Evolutionary conservation across 2,329 filamentous ascomycete genomes (phyloP).

Genomic region (Xylaria polymorpha): DNA sequence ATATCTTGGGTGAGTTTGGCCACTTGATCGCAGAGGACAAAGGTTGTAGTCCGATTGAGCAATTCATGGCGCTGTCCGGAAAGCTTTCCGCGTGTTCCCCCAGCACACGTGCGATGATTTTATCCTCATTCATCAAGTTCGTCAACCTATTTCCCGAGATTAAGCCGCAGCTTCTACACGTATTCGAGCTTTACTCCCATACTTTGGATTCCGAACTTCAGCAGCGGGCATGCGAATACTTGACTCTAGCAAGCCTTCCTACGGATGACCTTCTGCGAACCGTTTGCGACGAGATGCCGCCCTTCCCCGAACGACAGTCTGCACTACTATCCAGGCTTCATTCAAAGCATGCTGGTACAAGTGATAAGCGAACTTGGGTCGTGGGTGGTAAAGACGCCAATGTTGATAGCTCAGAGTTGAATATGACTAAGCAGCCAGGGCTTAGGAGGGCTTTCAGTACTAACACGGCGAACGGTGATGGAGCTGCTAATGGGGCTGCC

Average conservation of each 20-base stretch:
- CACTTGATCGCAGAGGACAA: slow-evolving; percentile 93
- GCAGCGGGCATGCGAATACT: slow-evolving; percentile 95
- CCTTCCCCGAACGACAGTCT: slow-evolving; percentile 94
- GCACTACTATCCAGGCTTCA: slow-evolving; percentile 91
- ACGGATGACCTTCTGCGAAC: slow-evolving; percentile 93
- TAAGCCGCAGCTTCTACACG: slow-evolving; percentile 90
- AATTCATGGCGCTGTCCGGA: slow-evolving; percentile 89
- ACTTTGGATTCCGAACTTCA: slow-evolving; percentile 95
- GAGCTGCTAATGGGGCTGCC: slow-evolving; percentile 54
- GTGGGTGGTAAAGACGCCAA: slow-evolving; percentile 98
- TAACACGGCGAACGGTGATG: slow-evolving; percentile 64
- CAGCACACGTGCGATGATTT: slow-evolving; percentile 89
- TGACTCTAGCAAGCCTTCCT: slow-evolving; percentile 84
- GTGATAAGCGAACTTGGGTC: slow-evolving; percentile 96
- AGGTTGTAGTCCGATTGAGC: slow-evolving; percentile 95
- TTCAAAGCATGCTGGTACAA: slow-evolving; percentile 91
- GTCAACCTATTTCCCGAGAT: slow-evolving; percentile 99
- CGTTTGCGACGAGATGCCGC: slow-evolving; percentile 98
- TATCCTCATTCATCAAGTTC: slow-evolving; percentile 97
- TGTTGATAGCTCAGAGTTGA: slow-evolving; percentile 80
- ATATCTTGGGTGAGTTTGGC: slow-evolving; percentile 95
- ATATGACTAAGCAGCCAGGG: slow-evolving; percentile 81
- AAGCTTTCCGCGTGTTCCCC: slow-evolving; percentile 92
- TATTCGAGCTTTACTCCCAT: slow-evolving; percentile 93
- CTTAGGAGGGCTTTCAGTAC: slow-evolving; percentile 87